Conservation (phyloP, 352 stramenopile species). For the Aphanomyces invadans region DNA sequence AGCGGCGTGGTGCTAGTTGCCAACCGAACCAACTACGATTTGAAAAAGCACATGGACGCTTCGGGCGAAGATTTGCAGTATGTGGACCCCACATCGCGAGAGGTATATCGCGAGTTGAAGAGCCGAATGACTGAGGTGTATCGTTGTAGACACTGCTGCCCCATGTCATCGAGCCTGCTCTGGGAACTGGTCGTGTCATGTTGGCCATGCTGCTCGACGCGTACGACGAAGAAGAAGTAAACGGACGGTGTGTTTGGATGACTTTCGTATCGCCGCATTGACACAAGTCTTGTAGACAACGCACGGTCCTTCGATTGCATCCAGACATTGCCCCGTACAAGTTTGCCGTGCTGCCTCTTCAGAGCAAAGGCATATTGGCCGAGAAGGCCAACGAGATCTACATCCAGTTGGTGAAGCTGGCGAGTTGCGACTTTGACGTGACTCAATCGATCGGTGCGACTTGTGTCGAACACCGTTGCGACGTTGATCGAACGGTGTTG, state of each 20-base stretch:
- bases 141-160: slow-evolving; percentile 84
- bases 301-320: slow-evolving; percentile 88
- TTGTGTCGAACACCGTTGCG: neutral
- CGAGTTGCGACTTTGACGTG: slow-evolving; percentile 89
- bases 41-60: slow-evolving; percentile 91
- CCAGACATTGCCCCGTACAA: slow-evolving; percentile 93
- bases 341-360: slow-evolving; percentile 88
- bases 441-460: slow-evolving; percentile 59
- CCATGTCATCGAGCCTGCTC: slow-evolving; percentile 90
- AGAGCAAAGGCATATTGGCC: slow-evolving; percentile 92
- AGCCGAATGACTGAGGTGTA: neutral
- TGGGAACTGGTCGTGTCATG: slow-evolving; percentile 89
- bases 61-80: slow-evolving; percentile 87
- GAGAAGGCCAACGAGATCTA: slow-evolving; percentile 87
- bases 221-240: slow-evolving; percentile 93
- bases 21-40: slow-evolving; percentile 93
- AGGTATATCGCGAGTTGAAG: slow-evolving; percentile 24
- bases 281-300: slow-evolving; percentile 26
- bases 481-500: neutral
- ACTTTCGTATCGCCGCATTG: neutral
- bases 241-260: slow-evolving; percentile 31
- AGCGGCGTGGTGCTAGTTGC: slow-evolving; percentile 50
- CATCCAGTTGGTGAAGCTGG: slow-evolving; percentile 74
- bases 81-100: slow-evolving; percentile 47
- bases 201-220: slow-evolving; percentile 92